Evolutionary conservation across 106 monocot species (phyloP), one percentile per base, ranked within the genome.

Genomic region (Alisma plantagoaquatica): DNA sequence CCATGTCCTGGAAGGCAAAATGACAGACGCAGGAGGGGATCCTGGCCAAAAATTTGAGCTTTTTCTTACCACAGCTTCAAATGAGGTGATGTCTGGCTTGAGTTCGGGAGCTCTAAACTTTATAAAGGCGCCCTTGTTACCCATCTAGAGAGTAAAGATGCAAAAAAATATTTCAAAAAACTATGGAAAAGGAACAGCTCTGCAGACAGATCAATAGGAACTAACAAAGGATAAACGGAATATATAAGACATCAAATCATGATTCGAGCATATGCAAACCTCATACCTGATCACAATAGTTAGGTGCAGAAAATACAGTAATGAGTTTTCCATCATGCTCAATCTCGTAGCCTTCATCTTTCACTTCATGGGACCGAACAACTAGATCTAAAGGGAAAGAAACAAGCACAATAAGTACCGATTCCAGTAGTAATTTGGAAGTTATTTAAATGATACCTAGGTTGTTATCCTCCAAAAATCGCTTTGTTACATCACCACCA

Each of bases 261-360:
- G n/a, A n/a, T n/a, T n/a, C n/a, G n/a, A n/a, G n/a, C n/a, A n/a
- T n/a, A n/a, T n/a, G n/a, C n/a, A n/a, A n/a, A n/a, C n/a, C n/a
- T 9, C 19, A 21, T 75, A 92, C 94, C 94, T 96, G 84, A 63
- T 88, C 84, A 61, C 96, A 88, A 62, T 88, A 88, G 56, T 96
- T 96, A 20, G 96, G 96, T 32, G 96, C 96, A 62, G 96, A 96
- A 65, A 96, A 96, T 15, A 96, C 96, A 24, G 96, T 96, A 61
- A 96, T 89, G 61, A 96, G 78, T 48, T 89, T 96, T 44, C 84
- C 96, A 73, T 76, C 84, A 62, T 96, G 96, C 42, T 84, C 84
- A 65, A 96, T 82, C 63, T 96, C 96, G 79, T 84, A 96, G 15
- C 96, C 96, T 45, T 96, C 96, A 63, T 96, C 96, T 61, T 96